phyloP scores from a whole-genome alignment of 2,329 filamentous ascomycete genomes.

The Aspergillus latus region DNA sequence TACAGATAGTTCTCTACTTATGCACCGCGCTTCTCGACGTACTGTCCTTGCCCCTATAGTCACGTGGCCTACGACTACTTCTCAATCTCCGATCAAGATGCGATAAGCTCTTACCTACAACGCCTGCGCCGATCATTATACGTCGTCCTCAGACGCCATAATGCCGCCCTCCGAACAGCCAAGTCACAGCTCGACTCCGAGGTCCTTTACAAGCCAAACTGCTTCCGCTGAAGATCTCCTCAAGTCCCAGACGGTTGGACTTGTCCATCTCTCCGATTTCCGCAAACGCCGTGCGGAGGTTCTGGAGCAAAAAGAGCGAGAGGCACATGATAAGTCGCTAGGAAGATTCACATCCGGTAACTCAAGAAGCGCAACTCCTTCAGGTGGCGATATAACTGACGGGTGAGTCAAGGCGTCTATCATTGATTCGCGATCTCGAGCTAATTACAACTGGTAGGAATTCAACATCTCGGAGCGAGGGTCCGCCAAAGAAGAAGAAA shows the following conservation, averaged over 20 bases:
- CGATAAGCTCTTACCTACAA: constrained; percentile 1
- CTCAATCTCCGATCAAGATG: not conserved
- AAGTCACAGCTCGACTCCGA: constrained; percentile 46
- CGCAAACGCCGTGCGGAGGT: constrained; percentile 93
- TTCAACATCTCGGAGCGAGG: constrained; percentile 48
- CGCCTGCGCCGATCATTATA: not conserved
- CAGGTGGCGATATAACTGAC: constrained; percentile 49
- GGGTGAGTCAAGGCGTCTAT: constrained; percentile 52
- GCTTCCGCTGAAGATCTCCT: constrained; percentile 77
- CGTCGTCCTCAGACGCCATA: not conserved
- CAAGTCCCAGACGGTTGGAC: constrained; percentile 82
- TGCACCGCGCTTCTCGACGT: too few species aligned
- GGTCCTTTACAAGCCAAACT: constrained; percentile 70
- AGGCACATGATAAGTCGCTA: constrained; percentile 65
- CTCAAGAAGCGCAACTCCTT: constrained; percentile 54
- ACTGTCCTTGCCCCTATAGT: not conserved
- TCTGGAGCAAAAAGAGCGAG: constrained; percentile 84
- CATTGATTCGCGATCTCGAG: constrained; percentile 17
- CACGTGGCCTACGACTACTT: not conserved
- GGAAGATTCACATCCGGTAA: constrained; percentile 43
- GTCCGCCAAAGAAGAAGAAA: constrained; percentile 54
- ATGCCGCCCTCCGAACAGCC: constrained; percentile 37
- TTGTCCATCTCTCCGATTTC: constrained; percentile 90
- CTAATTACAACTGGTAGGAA: constrained; percentile 61
- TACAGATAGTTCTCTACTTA: too few species aligned